Conservation (phyloP, 768 basidiomycete species). For the Ephemerocybe angulata region DNA sequence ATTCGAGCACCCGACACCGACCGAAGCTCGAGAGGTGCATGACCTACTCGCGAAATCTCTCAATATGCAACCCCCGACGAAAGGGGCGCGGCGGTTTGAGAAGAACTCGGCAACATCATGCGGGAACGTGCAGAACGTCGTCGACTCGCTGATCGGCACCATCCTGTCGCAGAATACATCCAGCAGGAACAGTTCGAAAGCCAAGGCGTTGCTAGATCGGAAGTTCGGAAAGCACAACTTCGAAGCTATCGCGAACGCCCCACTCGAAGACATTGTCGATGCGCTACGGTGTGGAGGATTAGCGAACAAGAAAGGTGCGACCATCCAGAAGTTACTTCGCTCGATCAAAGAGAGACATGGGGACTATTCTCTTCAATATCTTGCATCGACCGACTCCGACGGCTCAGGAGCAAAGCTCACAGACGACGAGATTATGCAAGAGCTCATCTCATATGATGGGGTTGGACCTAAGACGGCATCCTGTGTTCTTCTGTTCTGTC, state of each 20-base stretch:
- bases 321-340: constrained; percentile 46
- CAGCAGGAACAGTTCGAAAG: constrained; percentile 43
- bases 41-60: not conserved
- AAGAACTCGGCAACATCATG: constrained; percentile 42
- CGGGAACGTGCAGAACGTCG: constrained; percentile 48
- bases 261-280: constrained; percentile 39
- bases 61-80: not conserved
- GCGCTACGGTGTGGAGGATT: constrained; percentile 54
- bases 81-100: not conserved
- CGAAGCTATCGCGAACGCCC: constrained; percentile 43
- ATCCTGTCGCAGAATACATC: constrained; percentile 63
- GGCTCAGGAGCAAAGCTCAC: constrained; percentile 25
- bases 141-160: constrained; percentile 55
- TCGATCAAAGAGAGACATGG: constrained; percentile 46
- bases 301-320: constrained; percentile 56
- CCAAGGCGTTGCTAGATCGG: constrained; percentile 45
- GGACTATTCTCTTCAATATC: constrained; percentile 55
- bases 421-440: constrained; percentile 53
- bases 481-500: constrained; percentile 58
- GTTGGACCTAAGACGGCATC: constrained; percentile 65
- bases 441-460: constrained; percentile 52
- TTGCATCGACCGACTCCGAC: constrained; percentile 25
- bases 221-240: constrained; percentile 51
- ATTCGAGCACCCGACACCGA: too few species aligned
- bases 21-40: too few species aligned